These are phyloP conservation scores for Ganoderma lucidum DNA, from an alignment of 1,284 basidiomycete species.

Conservation along the genomic window DNA sequence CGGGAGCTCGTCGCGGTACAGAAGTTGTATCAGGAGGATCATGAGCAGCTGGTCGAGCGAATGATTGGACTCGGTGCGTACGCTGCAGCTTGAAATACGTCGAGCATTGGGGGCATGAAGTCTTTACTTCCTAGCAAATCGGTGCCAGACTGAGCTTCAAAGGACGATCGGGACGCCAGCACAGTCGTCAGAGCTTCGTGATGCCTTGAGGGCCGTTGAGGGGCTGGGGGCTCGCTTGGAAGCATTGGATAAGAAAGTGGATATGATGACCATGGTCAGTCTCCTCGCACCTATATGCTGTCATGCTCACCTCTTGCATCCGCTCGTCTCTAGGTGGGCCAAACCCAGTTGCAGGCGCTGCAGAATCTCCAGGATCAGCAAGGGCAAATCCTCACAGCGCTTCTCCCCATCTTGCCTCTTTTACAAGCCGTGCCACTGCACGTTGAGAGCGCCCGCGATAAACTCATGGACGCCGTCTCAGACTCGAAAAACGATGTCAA, in stretches of 20 bases:
- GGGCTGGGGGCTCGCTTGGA: slow-evolving; percentile 51
- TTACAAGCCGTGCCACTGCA: slow-evolving; percentile 64
- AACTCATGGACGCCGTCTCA: slow-evolving; percentile 44
- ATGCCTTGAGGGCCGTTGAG: slow-evolving; percentile 48
- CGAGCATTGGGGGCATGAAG: slow-evolving; percentile 10
- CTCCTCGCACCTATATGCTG: background rate
- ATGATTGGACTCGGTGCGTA: slow-evolving; percentile 47
- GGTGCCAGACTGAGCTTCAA: slow-evolving; percentile 67
- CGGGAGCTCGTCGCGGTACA: slow-evolving; percentile 40
- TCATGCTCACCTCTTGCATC: background rate
- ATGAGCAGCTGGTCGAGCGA: slow-evolving; percentile 40
- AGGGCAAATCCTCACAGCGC: slow-evolving; percentile 53
- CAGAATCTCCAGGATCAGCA: slow-evolving; percentile 67
- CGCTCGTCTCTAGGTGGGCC: slow-evolving; percentile 36
- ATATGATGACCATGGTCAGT: slow-evolving; percentile 61
- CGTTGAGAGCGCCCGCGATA: slow-evolving; percentile 57
- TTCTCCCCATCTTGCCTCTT: slow-evolving; percentile 64
- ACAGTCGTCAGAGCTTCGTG: slow-evolving; percentile 53
- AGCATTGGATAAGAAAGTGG: slow-evolving; percentile 61
- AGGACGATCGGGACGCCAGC: slow-evolving; percentile 62
- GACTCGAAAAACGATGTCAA: background rate
- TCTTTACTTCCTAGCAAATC: slow-evolving; percentile 52
- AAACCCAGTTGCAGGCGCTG: slow-evolving; percentile 57
- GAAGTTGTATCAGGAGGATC: slow-evolving; percentile 41
- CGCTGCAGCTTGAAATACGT: slow-evolving; percentile 3